A percentile compares a stretch with the other conserved stretches of the same genome.
Evolutionary conservation across 306 rosid genomes (phyloP).

Genomic region (Crataegus laevigata): DNA sequence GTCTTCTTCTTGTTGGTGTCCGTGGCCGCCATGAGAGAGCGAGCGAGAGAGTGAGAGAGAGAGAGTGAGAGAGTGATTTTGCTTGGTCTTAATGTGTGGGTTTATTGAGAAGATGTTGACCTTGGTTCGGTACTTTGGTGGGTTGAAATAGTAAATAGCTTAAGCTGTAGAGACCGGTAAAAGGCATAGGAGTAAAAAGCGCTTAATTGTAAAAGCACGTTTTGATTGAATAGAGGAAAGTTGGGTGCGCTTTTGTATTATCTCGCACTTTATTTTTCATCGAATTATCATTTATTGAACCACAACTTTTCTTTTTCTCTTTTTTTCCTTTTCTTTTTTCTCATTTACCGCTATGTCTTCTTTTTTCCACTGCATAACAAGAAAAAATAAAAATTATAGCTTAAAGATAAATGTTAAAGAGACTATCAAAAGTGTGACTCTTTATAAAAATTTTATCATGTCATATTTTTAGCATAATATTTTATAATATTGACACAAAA

Average conservation of each 20-base stretch:
- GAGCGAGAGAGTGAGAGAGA: neutral
- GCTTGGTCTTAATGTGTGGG: slow-evolving; percentile 30
- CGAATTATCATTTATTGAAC: slow-evolving; percentile 4
- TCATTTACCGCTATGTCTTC: neutral
- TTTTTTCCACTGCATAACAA: neutral
- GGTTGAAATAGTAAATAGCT: neutral
- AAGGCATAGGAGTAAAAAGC: slow-evolving; percentile 11
- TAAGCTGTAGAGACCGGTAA: slow-evolving; percentile 8
- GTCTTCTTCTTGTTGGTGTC: slow-evolving; percentile 9
- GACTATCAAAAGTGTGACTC: no score
- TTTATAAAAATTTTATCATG: no score
- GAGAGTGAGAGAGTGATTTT: slow-evolving; percentile 12
- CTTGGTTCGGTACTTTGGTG: slow-evolving; percentile 5
- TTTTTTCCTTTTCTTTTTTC: neutral
- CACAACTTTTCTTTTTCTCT: neutral
- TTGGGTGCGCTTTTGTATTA: neutral
- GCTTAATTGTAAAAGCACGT: slow-evolving; percentile 30
- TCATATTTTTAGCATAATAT: no score
- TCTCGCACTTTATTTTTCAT: neutral
- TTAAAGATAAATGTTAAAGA: no score
- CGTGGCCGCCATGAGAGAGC: slow-evolving; percentile 48
- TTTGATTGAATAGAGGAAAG: slow-evolving; percentile 27
- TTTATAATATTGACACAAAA: no score
- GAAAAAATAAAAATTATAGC: neutral
- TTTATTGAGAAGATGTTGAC: slow-evolving; percentile 34